These are phyloP conservation scores for Entomortierella beljakovae DNA, from an alignment of 192 early-diverging fungal species.

Conservation along the genomic window DNA sequence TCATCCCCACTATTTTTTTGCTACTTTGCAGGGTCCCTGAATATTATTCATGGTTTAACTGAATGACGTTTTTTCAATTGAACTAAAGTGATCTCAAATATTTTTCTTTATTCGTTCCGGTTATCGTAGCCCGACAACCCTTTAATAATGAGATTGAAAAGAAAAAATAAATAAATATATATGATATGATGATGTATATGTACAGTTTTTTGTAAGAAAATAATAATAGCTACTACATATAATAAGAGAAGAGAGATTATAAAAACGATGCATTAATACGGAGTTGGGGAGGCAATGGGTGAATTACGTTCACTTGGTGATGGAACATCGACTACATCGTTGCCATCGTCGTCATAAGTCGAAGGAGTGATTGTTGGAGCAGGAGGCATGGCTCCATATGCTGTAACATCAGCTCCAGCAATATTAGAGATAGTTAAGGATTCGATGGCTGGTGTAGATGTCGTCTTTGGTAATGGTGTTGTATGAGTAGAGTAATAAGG, in stretches of 20 bases:
- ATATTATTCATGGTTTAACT: too few species aligned
- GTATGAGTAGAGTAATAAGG: conserved; percentile 53
- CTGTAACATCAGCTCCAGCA: background rate
- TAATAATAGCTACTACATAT: background rate
- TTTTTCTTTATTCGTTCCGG: too few species aligned
- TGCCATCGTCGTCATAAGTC: conserved; percentile 3
- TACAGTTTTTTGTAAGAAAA: background rate
- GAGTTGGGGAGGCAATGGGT: conserved; percentile 16
- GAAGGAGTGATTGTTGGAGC: conserved; percentile 17
- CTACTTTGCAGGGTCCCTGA: too few species aligned
- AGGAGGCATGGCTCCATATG: conserved; percentile 3
- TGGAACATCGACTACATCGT: conserved; percentile 1
- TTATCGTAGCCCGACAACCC: too few species aligned
- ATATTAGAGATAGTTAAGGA: conserved; percentile 33
- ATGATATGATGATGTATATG: too few species aligned
- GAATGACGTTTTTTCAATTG: too few species aligned
- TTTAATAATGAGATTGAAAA: too few species aligned
- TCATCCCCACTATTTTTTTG: too few species aligned
- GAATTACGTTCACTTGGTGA: conserved; percentile 14
- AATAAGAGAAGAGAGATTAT: background rate
- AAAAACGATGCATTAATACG: background rate
- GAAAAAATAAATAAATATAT: too few species aligned
- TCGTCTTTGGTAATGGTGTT: conserved; percentile 43
- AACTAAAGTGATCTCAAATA: too few species aligned
- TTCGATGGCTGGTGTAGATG: conserved; percentile 28